Evolutionary conservation across 1,284 basidiomycete genomes (phyloP).

Genomic region (Puccinia brachypodii): DNA sequence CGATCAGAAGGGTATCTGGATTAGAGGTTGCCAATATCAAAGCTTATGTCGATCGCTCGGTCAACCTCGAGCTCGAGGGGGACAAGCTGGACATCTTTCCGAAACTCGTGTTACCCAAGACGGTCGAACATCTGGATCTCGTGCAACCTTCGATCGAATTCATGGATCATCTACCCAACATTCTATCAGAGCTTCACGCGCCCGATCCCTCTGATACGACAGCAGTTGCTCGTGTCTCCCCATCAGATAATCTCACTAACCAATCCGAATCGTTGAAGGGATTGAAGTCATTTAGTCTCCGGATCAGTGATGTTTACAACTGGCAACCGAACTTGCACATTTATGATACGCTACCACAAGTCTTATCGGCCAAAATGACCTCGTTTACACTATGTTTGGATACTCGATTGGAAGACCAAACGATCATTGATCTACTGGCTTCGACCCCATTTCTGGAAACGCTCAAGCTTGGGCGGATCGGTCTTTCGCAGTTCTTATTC

Average conservation of each 20-base stretch:
- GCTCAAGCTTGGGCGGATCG: neutral
- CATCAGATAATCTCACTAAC: neutral
- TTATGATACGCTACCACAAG: neutral
- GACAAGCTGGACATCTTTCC: neutral
- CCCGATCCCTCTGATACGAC: neutral
- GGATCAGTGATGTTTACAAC: neutral
- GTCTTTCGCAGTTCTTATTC: neutral
- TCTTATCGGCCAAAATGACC: slow-evolving; percentile 5
- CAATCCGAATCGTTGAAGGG: neutral
- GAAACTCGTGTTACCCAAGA: neutral
- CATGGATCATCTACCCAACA: neutral
- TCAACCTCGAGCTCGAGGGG: neutral
- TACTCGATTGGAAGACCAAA: neutral
- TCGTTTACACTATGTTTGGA: slow-evolving; percentile 2
- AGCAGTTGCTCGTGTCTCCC: neutral
- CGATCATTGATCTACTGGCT: neutral
- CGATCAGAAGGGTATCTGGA: neutral
- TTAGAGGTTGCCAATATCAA: slow-evolving; percentile 3
- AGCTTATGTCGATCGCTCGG: neutral
- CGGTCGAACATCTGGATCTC: neutral
- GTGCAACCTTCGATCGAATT: slow-evolving; percentile 6
- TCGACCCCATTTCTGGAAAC: neutral
- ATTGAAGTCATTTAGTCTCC: neutral
- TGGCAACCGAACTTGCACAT: neutral
- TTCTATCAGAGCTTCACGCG: neutral